Base-by-base conservation (phyloP, 352 stramenopile species). In the Pythium folliculosum region DNA sequence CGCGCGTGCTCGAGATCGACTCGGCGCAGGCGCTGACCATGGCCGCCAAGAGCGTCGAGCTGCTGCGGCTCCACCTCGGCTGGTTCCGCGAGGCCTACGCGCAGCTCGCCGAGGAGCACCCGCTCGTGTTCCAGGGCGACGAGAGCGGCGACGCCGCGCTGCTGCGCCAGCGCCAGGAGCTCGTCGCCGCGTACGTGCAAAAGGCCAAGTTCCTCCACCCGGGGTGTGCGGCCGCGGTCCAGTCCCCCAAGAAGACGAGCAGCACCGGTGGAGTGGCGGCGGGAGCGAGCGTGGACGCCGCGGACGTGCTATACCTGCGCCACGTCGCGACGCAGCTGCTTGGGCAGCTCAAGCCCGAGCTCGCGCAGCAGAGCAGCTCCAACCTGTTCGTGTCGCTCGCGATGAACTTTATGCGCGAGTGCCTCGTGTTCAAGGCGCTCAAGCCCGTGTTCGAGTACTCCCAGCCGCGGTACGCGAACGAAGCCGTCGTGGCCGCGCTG, bases 41-140 rank as follows among this genome's bases (percentile, higher is more conserved):
- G 60, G 70, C 75, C 10, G 77, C 86, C 44, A 89, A 86, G 66
- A 75, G 70, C 51, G 65, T 90, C 5, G 83, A 94, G 65, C 63
- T 94, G 13, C 60, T 91, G 63, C 81, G 81, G 14, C 60, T 94
- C 51, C 86, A 94, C 61, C 68, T 94, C 37, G 82, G 80, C 8
- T 94, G 86, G 86, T 94, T 94, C 69, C 77, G 86, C 19, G 86
- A 94, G 67, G 75, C 80, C 13, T 94, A 88, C 47, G 86, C 80
- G 44, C 75, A 88, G 58, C 63, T 92, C 17, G 75, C 79, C 0
- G 82, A 91, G 45, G 75, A 89, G 35, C 78, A 82, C 27, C 86
- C 86, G 38, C 65, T 65, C 1, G 70, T 81, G 8, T 94, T 94
- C 70, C 55, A 78, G 43, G 76, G 65, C 61, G 77, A 89, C 17